Evolutionary conservation across 179 eudicot genomes (phyloP).

Genomic region (Heliamphora pulchella): DNA sequence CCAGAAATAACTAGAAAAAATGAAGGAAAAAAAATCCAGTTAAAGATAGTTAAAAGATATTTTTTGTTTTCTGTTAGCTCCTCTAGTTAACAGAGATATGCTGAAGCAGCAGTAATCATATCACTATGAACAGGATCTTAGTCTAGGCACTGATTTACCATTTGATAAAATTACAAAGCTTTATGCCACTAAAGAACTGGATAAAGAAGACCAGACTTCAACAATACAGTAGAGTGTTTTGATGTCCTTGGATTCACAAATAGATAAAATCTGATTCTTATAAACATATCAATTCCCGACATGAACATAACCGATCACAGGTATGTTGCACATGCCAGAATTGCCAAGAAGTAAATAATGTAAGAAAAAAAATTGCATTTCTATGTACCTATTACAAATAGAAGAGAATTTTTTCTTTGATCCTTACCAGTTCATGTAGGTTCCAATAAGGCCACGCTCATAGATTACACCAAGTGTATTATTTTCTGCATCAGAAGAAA

Average conservation of each 20-base stretch:
- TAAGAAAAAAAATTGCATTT: neutral
- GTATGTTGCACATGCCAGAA: neutral
- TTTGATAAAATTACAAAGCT: neutral
- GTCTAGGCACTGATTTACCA: neutral
- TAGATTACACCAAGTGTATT: slow-evolving; percentile 53
- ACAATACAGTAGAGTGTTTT: neutral
- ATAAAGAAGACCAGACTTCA: neutral
- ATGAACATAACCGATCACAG: neutral
- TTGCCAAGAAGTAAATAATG: neutral
- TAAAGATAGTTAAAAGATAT: neutral
- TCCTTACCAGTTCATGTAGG: slow-evolving; percentile 57
- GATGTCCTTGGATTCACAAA: neutral
- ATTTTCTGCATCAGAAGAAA: slow-evolving; percentile 40
- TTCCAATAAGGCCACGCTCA: slow-evolving; percentile 66
- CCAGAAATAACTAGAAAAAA: neutral
- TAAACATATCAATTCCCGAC: neutral
- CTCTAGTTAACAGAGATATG: neutral
- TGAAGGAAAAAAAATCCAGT: neutral
- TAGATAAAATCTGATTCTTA: neutral
- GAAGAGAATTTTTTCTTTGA: neutral
- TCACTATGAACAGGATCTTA: neutral
- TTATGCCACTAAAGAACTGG: neutral
- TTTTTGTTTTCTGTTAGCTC: neutral
- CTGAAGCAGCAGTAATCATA: neutral
- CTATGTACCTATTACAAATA: neutral